These are phyloP conservation scores for Trichoderma reesei DNA, from an alignment of 495 filamentous ascomycete species.

Conservation along the genomic window DNA sequence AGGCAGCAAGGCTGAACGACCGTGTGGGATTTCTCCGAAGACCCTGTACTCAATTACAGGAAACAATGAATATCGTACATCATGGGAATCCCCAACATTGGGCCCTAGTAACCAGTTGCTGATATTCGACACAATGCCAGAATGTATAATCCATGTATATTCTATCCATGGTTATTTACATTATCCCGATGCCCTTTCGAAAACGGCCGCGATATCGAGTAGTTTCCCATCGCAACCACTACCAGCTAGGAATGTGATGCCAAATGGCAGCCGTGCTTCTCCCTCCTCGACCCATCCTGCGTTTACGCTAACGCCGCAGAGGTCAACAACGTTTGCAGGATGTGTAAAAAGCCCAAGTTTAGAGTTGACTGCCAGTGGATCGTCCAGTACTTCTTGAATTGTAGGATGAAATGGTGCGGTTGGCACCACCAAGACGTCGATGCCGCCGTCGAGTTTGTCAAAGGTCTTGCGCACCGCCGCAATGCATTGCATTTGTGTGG, in stretches of 20 bases:
- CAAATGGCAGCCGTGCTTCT: conserved; percentile 45
- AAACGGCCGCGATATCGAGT: conserved; percentile 43
- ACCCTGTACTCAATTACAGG: too few species aligned
- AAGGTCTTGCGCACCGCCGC: conserved; percentile 24
- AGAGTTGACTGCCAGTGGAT: conserved; percentile 47
- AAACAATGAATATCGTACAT: too few species aligned
- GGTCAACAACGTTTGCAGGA: conserved; percentile 55
- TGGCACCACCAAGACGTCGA: conserved; percentile 53
- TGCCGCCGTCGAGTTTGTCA: conserved; percentile 28
- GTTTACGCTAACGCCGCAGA: conserved; percentile 51
- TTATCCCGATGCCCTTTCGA: conserved; percentile 24
- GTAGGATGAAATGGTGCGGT: conserved; percentile 51
- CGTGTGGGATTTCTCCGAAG: too few species aligned
- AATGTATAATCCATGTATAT: too few species aligned
- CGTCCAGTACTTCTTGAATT: conserved; percentile 43
- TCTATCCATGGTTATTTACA: too few species aligned
- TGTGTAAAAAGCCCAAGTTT: conserved; percentile 52
- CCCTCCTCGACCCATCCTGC: conserved; percentile 37
- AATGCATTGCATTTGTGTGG: conserved; percentile 18
- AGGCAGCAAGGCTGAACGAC: too few species aligned
- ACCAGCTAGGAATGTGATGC: conserved; percentile 50
- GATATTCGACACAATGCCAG: too few species aligned
- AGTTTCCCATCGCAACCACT: conserved; percentile 46
- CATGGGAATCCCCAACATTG: too few species aligned
- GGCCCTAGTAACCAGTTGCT: too few species aligned